phyloP scores from a whole-genome alignment of 1,284 basidiomycete species.

The Tetrapyrgos nigripes region DNA sequence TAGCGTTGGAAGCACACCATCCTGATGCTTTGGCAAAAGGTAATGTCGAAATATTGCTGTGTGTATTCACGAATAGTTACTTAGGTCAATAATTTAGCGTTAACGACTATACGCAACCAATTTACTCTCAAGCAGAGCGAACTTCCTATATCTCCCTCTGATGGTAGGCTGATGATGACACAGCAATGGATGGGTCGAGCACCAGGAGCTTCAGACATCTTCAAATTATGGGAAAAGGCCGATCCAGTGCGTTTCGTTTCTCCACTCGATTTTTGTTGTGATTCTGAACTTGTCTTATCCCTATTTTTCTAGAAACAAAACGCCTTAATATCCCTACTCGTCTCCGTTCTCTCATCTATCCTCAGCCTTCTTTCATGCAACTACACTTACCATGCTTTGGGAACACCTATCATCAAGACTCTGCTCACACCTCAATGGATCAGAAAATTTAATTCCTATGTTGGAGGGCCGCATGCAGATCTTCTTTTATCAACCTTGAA shows the following conservation, averaged over 20 bases:
- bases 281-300: slow-evolving; percentile 1
- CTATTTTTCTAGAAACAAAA: slow-evolving; percentile 47
- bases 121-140: slow-evolving; percentile 53
- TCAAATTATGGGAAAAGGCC: slow-evolving; percentile 62
- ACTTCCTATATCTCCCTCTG: slow-evolving; percentile 51
- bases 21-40: slow-evolving; percentile 30
- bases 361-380: slow-evolving; percentile 68
- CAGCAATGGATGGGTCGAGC: slow-evolving; percentile 65
- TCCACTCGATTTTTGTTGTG: slow-evolving; percentile 2
- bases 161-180: slow-evolving; percentile 62
- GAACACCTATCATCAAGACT: slow-evolving; percentile 62
- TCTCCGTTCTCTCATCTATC: slow-evolving; percentile 61
- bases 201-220: slow-evolving; percentile 64
- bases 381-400: slow-evolving; percentile 66
- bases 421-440: slow-evolving; percentile 61
- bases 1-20: slow-evolving; percentile 18
- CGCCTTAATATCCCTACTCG: slow-evolving; percentile 47
- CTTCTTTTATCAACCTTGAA: slow-evolving; percentile 69
- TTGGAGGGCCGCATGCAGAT: slow-evolving; percentile 60
- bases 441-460: slow-evolving; percentile 61
- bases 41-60: neutral
- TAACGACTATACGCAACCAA: slow-evolving; percentile 59
- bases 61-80: neutral
- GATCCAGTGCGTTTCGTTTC: slow-evolving; percentile 48
- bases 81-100: slow-evolving; percentile 41